A percentile compares a stretch with the other conserved stretches of the same genome.
These are phyloP conservation scores for Phytophthora hybrid DNA, from an alignment of 352 stramenopile species.

Conservation along the genomic window DNA sequence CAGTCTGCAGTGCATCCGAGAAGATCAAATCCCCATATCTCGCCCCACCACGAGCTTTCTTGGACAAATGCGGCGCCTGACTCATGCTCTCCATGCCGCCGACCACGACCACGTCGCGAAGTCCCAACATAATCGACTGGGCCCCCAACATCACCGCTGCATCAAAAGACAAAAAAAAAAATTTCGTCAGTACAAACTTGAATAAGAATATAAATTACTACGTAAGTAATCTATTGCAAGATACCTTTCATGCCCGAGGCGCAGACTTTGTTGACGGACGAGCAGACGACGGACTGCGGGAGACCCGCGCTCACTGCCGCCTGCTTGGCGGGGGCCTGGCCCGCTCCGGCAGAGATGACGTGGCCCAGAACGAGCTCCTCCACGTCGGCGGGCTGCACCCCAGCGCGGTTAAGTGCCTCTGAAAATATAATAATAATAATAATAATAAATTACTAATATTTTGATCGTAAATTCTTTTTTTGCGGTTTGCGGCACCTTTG, in stretches of 20 bases:
- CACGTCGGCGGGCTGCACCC: constrained; percentile 67
- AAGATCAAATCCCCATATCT: constrained; percentile 90
- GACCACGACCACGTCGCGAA: constrained; percentile 84
- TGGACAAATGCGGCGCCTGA: constrained; percentile 93
- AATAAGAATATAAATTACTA: neutral
- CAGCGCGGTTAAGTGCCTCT: constrained; percentile 60
- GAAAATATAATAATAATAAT: neutral
- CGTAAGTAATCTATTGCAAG: neutral
- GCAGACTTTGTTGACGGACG: constrained; percentile 99
- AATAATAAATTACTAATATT: no score
- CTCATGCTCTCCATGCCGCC: constrained; percentile 97
- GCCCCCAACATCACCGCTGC: constrained; percentile 84
- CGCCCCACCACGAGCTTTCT: constrained; percentile 75
- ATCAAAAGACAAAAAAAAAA: neutral
- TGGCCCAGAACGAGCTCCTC: constrained; percentile 96
- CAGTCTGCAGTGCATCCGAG: constrained; percentile 85
- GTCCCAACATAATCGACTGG: constrained; percentile 90
- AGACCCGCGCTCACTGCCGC: constrained; percentile 81
- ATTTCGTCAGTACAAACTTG: neutral
- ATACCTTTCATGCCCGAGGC: constrained; percentile 92
- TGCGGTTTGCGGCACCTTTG: constrained; percentile 42
- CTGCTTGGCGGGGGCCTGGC: constrained; percentile 96
- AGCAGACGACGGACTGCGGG: constrained; percentile 88
- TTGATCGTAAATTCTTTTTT: no score
- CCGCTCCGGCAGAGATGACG: constrained; percentile 93